Base-by-base conservation (phyloP, 2,329 filamentous ascomycete species). In the Hypoxylon sp. region DNA sequence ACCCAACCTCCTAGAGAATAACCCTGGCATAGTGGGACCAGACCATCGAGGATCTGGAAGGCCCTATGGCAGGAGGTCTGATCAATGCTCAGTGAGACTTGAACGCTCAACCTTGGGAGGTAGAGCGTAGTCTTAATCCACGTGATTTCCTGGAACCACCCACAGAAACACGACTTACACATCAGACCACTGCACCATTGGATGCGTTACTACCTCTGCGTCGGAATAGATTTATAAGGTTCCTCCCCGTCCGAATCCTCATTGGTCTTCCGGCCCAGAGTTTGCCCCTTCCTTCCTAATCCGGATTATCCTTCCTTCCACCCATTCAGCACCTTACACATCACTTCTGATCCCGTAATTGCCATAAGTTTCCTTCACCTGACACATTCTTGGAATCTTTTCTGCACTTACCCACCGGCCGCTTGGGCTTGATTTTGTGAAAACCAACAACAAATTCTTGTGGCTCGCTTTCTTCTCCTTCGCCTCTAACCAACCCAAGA, bases 141-240 rank as follows among this genome's bases (percentile, higher is more conserved):
- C 36, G 36, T 41, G 36, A 41, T 17, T 17, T 41, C 36, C 36
- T 41, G 36, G 36, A 41, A 17, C n/a, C 36, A 41, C 36, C n/a
- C 36, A 38, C 36, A 19, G 36, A 19, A 41, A 36, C 36, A 41
- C 36, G 5, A 14, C 36, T 17, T 38, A 38, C 36, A n/a, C 36
- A 17, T 38, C 36, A 38, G 36, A 38, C 36, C 36, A n/a, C 36
- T 38, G 36, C 36, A 38, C 36, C 36, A 38, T 38, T 5, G 5
- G 14, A 5, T 38, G 2, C 5, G 36, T 38, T 38, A 4, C 36
- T 38, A 30, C 9, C 6, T 9, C 28, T 30, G 5, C 6, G 36
- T 2, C 36, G 3, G 6, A 17, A 38, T 38, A n/a, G 2, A n/a
- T n/a, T n/a, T n/a, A 38, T 38, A 38, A 5, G 14, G 13, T n/a